A percentile compares a stretch with the other conserved stretches of the same genome.
Evolutionary conservation across 768 basidiomycete genomes (phyloP).

Genomic region (Amanita pallidorosea): DNA sequence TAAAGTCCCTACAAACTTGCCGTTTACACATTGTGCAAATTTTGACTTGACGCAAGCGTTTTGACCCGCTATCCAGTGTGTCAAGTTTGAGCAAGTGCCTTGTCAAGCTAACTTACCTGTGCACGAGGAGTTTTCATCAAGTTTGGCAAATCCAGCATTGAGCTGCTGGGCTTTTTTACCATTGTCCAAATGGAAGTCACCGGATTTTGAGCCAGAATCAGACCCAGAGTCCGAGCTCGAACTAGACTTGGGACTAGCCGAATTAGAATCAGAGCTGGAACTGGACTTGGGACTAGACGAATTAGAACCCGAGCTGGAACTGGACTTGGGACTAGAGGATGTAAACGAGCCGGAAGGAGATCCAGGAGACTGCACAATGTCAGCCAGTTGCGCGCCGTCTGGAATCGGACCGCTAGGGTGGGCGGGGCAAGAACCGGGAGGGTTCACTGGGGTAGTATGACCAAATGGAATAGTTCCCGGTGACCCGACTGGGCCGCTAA

Average conservation of each 20-base stretch:
- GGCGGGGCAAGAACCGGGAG: slow-evolving; percentile 42
- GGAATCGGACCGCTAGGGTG: slow-evolving; percentile 35
- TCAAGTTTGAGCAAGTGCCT: too few relatives aligned
- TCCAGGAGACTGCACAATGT: slow-evolving; percentile 14
- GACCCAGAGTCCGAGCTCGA: too few relatives aligned
- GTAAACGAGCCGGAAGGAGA: too few relatives aligned
- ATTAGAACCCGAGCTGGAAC: too few relatives aligned
- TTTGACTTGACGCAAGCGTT: slow-evolving; percentile 31
- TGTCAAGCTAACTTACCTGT: slow-evolving; percentile 2
- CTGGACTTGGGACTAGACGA: too few relatives aligned
- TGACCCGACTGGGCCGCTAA: slow-evolving; percentile 31
- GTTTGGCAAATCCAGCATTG: slow-evolving; percentile 39
- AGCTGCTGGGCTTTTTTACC: slow-evolving; percentile 39
- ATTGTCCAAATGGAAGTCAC: slow-evolving; percentile 30
- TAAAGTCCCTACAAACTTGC: slow-evolving; percentile 27
- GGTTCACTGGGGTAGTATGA: slow-evolving; percentile 23
- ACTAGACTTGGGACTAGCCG: too few relatives aligned
- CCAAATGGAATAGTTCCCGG: slow-evolving; percentile 46
- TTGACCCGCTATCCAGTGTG: slow-evolving; percentile 20
- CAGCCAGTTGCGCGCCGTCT: slow-evolving; percentile 34
- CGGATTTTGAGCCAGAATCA: slow-evolving; percentile 5
- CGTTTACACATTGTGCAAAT: slow-evolving; percentile 44
- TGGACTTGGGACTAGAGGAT: too few relatives aligned
- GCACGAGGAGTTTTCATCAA: slow-evolving; percentile 37
- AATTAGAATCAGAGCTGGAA: background rate